Evolutionary conservation across 1,139 yeast genomes (phyloP).

Genomic region (Taphrina populina): DNA sequence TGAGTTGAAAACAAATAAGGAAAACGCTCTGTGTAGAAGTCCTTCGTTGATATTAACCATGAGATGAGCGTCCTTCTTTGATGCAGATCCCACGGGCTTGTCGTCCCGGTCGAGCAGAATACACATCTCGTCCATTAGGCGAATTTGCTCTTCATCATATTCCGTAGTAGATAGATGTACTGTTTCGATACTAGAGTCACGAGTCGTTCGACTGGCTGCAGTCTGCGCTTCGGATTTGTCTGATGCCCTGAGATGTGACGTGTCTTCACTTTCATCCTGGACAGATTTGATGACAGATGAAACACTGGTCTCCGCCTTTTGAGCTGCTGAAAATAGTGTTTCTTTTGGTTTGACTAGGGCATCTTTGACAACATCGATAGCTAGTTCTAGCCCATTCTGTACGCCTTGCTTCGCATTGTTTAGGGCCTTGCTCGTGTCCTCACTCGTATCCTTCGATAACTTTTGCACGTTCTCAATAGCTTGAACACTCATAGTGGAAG

Average conservation of each 20-base stretch:
- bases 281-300: no score
- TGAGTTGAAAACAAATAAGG: constrained; percentile 83
- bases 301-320: no score
- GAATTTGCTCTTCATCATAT: constrained; percentile 90
- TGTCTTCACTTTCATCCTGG: no score
- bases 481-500: no score
- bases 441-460: no score
- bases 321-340: no score
- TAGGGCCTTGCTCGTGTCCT: no score
- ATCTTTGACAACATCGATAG: background rate
- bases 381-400: background rate
- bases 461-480: no score
- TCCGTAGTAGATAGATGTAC: constrained; percentile 57
- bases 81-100: constrained; percentile 84
- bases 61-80: constrained; percentile 87
- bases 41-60: constrained; percentile 85
- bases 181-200: constrained; percentile 36
- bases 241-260: no score
- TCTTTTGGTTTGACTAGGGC: no score
- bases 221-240: no score
- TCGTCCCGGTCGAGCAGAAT: constrained; percentile 88
- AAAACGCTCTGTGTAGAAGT: constrained; percentile 88
- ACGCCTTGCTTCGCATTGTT: background rate
- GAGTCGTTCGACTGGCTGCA: no score
- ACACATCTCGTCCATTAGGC: constrained; percentile 94